A percentile compares a stretch with the other conserved stretches of the same genome.
Evolutionary conservation across 1,284 basidiomycete species (phyloP).

Genomic region (Termitomyces sp.): DNA sequence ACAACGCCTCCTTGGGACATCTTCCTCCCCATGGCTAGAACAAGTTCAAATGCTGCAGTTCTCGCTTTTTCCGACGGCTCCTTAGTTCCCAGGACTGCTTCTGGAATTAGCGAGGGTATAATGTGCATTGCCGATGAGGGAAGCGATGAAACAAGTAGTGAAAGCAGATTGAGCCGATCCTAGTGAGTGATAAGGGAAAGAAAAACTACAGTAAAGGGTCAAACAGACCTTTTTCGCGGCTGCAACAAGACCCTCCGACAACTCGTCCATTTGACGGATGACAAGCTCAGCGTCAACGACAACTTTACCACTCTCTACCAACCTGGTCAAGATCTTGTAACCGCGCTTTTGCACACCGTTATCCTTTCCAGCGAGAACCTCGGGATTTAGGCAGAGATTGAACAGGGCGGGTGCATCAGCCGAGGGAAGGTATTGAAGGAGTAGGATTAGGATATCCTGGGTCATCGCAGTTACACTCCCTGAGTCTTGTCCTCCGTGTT

Average conservation of each 20-base stretch:
- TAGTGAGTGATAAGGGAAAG: conserved; percentile 25
- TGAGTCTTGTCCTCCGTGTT: conserved; percentile 31
- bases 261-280: conserved; percentile 60
- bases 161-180: conserved; percentile 82
- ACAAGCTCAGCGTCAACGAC: conserved; percentile 51
- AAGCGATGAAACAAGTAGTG: conserved; percentile 68
- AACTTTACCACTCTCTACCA: conserved; percentile 62
- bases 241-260: conserved; percentile 63
- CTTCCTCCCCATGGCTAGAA: conserved; percentile 90
- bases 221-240: conserved; percentile 80
- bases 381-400: conserved; percentile 51
- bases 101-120: conserved; percentile 87
- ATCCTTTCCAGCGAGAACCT: conserved; percentile 69
- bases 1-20: conserved; percentile 88
- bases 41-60: conserved; percentile 84
- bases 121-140: conserved; percentile 75
- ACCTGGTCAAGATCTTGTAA: conserved; percentile 81
- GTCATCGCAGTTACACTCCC: conserved; percentile 70
- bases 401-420: conserved; percentile 63
- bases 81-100: conserved; percentile 96
- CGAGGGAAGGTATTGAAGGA: conserved; percentile 74
- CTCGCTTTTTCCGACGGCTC: conserved; percentile 95
- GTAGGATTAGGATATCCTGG: conserved; percentile 84
- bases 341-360: conserved; percentile 94
- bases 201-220: not conserved